Evolutionary conservation across 371 early-diverging fungal genomes (phyloP), one percentile per base, ranked within the genome.

Genomic region (Mortierella sp.): DNA sequence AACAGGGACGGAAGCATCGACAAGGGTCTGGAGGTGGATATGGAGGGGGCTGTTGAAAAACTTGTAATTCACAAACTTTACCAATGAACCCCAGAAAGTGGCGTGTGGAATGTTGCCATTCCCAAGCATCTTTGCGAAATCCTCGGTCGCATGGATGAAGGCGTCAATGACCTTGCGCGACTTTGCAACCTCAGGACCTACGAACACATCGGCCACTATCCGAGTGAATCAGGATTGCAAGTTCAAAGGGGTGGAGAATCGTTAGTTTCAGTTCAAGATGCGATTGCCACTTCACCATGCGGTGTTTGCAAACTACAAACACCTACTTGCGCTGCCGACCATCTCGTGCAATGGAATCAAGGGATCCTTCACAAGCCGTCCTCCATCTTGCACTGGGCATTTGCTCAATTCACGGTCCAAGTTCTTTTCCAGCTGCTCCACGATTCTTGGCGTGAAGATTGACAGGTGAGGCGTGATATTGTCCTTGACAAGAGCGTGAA

Each of bases 301-400:
- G 5, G 8, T 54, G 52, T 26, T 31, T 6, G 9, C 14, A 14
- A 16, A 13, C 18, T 18, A 12, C 3, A 23, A 16, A 34, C 19
- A 0, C 78, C 45, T 76, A 76, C 78, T 76, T 0, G 78, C 70
- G 14, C 52, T n/a, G 14, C 70, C 78, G 31, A 76, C 30, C 71
- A 76, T 76, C 5, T 65, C 58, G 18, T 76, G 78, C 8, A 76
- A 31, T 24, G 68, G 26, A 21, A 9, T 41, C 24, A 72, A 19
- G 9, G 74, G 74, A 7, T 63, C 47, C 49, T 64, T 64, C 23
- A 73, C 49, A 10, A 68, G 10, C 24, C 64, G 64, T 0, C 51
- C 45, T 8, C 61, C 50, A 45, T n/a, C n/a, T n/a, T n/a, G n/a
- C n/a, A n/a, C n/a, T n/a, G n/a, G n/a, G 34, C 72, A 61, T 3